Base-by-base conservation (phyloP, 495 filamentous ascomycete species). In the Aspergillus baeticus region DNA sequence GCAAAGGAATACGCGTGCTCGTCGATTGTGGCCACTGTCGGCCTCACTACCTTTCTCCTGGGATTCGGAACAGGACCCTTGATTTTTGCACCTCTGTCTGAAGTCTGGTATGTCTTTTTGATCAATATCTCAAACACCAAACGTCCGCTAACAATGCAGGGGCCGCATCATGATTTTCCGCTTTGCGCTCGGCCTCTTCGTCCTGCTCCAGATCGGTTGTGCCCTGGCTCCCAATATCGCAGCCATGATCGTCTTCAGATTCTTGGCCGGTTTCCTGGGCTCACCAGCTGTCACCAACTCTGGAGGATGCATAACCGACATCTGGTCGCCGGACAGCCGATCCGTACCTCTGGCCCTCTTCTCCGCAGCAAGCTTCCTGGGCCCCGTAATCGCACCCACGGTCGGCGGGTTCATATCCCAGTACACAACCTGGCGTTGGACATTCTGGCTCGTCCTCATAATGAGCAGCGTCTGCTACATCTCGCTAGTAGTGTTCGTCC, bases 191-290 rank as follows among this genome's bases (percentile, higher is more conserved):
- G 76, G 31, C 22, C n/a, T 51, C n/a, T 51, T 84, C 14, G 73
- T 77, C 1, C 87, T 88, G 69, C 82, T 77, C 51, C 23, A 45
- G 6, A 81, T 80, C 36, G 84, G 77, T 11, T 77, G 79, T 38
- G 77, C 80, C 1, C 73, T 76, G 8, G 65, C 83, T 1, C 72
- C 77, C 35, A 87, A 85, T 56, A 83, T 88, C 29, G 55, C 77
- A 43, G 75, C 81, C 0, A 68, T 89, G 2, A 58, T 86, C 35
- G 73, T 88, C 52, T 74, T 89, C n/a, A 82, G 87, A 22, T 87
- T 88, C 74, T 81, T 89, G 37, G 82, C 79, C 10, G 84, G 87
- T 18, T 75, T 82, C 6, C 85, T 87, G 64, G 87, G 87, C 18
- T 78, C 79, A 5, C 81, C 81, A 0, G 75, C 82, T 10, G 51